Percentiles rank a stretch among this genome's conserved stretches.
These are phyloP conservation scores for Tephrocybe sp. DNA, from an alignment of 768 basidiomycete genomes.

Conservation along the genomic window DNA sequence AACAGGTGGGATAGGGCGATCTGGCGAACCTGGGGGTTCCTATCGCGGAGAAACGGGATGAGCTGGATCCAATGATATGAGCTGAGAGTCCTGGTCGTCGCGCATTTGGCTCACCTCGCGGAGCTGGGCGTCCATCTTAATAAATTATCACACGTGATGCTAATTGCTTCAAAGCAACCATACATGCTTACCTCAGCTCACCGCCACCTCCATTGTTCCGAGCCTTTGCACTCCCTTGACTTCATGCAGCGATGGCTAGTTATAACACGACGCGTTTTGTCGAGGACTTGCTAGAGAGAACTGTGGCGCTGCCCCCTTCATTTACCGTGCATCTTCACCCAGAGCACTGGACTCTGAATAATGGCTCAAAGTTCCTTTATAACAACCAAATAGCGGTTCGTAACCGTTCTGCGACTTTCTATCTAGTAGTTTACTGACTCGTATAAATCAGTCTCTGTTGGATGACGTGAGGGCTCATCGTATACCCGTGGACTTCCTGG, in stretches of 20 bases:
- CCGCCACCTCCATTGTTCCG: slow-evolving; percentile 13
- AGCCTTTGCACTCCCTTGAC: slow-evolving; percentile 1
- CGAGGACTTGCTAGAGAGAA: slow-evolving; percentile 59
- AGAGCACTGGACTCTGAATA: slow-evolving; percentile 83
- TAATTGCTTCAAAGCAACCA: slow-evolving; percentile 12
- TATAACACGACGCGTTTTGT: slow-evolving; percentile 74
- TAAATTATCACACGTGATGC: slow-evolving; percentile 32
- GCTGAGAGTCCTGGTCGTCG: background rate
- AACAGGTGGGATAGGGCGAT: slow-evolving; percentile 85
- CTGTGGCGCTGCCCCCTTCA: slow-evolving; percentile 61
- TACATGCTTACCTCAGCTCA: slow-evolving; percentile 20
- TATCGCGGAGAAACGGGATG: slow-evolving; percentile 80
- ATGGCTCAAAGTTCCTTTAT: slow-evolving; percentile 79
- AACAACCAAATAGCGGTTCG: slow-evolving; percentile 72
- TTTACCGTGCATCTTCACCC: slow-evolving; percentile 77
- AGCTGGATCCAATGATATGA: slow-evolving; percentile 47
- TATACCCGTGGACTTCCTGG: slow-evolving; percentile 85
- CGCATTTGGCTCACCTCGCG: slow-evolving; percentile 37
- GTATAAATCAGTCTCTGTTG: slow-evolving; percentile 57
- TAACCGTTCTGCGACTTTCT: background rate
- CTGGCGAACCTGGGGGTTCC: slow-evolving; percentile 84
- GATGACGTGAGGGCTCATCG: slow-evolving; percentile 83
- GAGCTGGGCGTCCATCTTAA: slow-evolving; percentile 44
- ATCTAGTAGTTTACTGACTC: slow-evolving; percentile 2
- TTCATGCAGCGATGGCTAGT: slow-evolving; percentile 51